Evolutionary conservation across 495 filamentous ascomycete species (phyloP), one percentile per base, ranked within the genome.

Genomic region (Neurospora sublineolata): DNA sequence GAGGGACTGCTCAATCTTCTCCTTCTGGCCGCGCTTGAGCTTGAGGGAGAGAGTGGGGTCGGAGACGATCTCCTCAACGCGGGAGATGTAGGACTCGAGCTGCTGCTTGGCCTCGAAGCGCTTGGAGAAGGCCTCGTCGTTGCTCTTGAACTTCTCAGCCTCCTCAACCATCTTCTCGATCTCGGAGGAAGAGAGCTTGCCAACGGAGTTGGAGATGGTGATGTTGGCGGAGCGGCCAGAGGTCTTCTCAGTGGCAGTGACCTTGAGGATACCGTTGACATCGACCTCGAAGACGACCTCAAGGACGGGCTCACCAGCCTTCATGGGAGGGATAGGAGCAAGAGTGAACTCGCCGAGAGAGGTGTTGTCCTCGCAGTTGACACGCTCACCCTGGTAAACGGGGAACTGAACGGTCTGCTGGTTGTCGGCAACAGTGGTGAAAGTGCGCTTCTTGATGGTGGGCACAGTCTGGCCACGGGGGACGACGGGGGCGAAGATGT

Each of bases 201-300:
- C 95, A 79, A 99, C 95, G 72, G 95, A 97, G 89, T 99, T 99
- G 81, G 93, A 94, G 84, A 99, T 99, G 79, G 96, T 98, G 83
- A 99, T 99, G 88, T 99, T 99, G 82, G 95, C 95, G 78, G 88
- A 94, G 78, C 96, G 93, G 76, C 95, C 95, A 64, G 96, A 97
- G 75, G 94, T 93, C 91, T 99, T 99, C 87, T 99, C 95, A 44
- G 94, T 97, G 75, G 95, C 95, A 75, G 96, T 99, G 76, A 99
- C 95, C 89, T 99, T 99, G 79, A 99, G 91, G 82, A 99, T 98
- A 90, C 95, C 95, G 86, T 99, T 99, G 87, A 97, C 95, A 76
- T 99, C 95, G 80, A 99, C 95, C 86, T 99, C 95, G 84, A 99
- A 98, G 80, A 98, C 94, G 77, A 94, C 92, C 83, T 99, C 95